phyloP scores from a whole-genome alignment of 768 basidiomycete genomes.

The Austroboletus festivus region DNA sequence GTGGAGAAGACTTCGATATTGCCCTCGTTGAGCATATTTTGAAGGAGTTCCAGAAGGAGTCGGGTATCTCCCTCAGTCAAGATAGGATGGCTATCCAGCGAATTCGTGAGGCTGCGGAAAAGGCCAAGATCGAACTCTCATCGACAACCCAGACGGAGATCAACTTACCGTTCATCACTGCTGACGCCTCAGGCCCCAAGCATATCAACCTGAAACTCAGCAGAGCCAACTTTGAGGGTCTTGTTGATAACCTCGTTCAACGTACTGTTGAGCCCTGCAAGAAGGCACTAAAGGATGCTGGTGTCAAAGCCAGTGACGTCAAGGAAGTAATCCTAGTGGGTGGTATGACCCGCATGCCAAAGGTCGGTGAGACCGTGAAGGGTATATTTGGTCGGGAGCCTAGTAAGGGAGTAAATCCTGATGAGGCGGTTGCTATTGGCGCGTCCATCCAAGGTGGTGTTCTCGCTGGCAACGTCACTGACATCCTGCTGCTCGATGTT shows the following conservation, averaged over 20 bases:
- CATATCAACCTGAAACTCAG: constrained; percentile 93
- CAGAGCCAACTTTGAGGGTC: constrained; percentile 85
- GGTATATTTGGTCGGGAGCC: constrained; percentile 92
- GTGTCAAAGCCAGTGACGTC: constrained; percentile 88
- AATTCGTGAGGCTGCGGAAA: constrained; percentile 98
- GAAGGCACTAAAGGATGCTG: constrained; percentile 93
- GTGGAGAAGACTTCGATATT: constrained; percentile 96
- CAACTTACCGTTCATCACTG: constrained; percentile 97
- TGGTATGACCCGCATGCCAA: constrained; percentile 98
- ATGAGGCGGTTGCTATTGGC: constrained; percentile 98
- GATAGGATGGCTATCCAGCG: constrained; percentile 98
- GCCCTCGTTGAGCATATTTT: constrained; percentile 82
- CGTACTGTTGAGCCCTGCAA: constrained; percentile 95
- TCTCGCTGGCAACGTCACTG: constrained; percentile 92
- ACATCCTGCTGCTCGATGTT: constrained; percentile 91
- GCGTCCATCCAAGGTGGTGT: constrained; percentile 99
- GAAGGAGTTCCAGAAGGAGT: constrained; percentile 92
- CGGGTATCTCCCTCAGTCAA: constrained; percentile 71
- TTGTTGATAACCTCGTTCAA: constrained; percentile 79
- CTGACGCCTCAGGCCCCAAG: constrained; percentile 91
- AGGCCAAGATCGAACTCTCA: constrained; percentile 98
- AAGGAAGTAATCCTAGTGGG: constrained; percentile 98
- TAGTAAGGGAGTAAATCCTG: constrained; percentile 98
- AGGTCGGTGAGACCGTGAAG: constrained; percentile 86
- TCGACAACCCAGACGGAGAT: constrained; percentile 94